Conservation (phyloP, 805 yeast genomes). For the Wickerhamiella bombiphila region DNA sequence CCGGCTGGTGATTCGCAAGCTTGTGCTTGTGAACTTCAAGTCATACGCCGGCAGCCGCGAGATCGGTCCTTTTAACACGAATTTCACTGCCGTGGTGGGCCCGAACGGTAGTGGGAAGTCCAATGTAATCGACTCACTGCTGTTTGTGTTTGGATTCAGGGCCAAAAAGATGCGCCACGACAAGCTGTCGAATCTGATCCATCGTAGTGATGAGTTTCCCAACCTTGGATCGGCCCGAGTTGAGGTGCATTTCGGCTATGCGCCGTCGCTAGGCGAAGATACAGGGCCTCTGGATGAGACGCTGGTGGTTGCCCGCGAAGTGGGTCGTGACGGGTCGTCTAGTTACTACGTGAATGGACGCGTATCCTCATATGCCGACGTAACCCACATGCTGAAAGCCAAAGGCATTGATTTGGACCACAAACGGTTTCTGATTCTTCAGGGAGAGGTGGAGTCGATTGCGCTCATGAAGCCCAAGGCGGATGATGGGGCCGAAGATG, state of each 20-base stretch:
- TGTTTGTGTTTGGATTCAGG: constrained; percentile 93
- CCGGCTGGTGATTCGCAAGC: constrained; percentile 58
- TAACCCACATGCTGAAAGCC: constrained; percentile 53
- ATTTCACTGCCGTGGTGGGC: constrained; percentile 94
- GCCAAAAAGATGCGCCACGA: constrained; percentile 96
- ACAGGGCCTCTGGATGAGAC: constrained; percentile 26
- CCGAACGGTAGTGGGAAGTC: constrained; percentile 98
- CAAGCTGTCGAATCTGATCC: constrained; percentile 82
- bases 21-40: constrained; percentile 74
- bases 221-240: constrained; percentile 66
- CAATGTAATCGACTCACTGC: constrained; percentile 88
- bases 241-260: constrained; percentile 55
- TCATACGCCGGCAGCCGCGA: constrained; percentile 89
- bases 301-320: constrained; percentile 65
- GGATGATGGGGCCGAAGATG: constrained; percentile 82
- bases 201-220: constrained; percentile 65
- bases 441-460: constrained; percentile 96
- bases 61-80: constrained; percentile 86
- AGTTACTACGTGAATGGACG: constrained; percentile 60
- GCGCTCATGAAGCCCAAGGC: constrained; percentile 99
- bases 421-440: constrained; percentile 82
- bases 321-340: constrained; percentile 36
- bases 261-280: constrained; percentile 34
- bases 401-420: constrained; percentile 92
- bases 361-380: constrained; percentile 61